Percentiles rank a stretch among this genome's conserved stretches.
Conservation (phyloP, 2,329 filamentous ascomycete species). For the Fusarium sarcochroum region DNA sequence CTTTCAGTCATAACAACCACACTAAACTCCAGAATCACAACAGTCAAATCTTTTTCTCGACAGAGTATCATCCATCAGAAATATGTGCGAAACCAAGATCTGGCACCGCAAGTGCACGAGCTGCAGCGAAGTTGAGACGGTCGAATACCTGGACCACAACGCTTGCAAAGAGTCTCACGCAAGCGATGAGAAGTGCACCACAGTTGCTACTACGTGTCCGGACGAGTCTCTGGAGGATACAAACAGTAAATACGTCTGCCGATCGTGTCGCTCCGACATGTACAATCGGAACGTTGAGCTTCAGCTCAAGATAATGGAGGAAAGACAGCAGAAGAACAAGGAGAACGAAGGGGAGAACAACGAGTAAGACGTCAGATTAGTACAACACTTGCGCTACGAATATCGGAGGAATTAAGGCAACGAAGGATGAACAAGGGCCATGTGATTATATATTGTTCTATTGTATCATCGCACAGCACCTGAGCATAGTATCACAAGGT, state of each 20-base stretch:
- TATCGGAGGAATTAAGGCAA: too few species aligned
- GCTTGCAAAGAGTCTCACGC: background rate
- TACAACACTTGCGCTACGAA: background rate
- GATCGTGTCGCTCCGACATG: slow-evolving; percentile 11
- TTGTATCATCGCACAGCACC: slow-evolving; percentile 9
- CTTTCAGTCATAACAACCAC: background rate
- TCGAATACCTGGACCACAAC: background rate
- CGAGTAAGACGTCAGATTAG: background rate
- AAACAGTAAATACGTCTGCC: slow-evolving; percentile 17
- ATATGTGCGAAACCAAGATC: slow-evolving; percentile 8
- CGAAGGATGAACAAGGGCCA: background rate
- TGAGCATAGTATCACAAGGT: slow-evolving; percentile 23
- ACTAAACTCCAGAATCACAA: background rate
- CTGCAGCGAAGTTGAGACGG: slow-evolving; percentile 1
- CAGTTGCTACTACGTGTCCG: background rate
- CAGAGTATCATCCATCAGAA: background rate
- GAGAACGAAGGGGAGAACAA: background rate
- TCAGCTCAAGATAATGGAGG: slow-evolving; percentile 9
- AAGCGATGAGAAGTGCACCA: background rate
- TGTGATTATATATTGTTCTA: background rate
- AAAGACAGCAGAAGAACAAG: background rate
- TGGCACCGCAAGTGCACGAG: slow-evolving; percentile 19
- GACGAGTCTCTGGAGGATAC: slow-evolving; percentile 1
- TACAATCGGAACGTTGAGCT: background rate
- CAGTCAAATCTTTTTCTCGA: background rate